Percentiles rank a stretch among this genome's conserved stretches.
Conservation (phyloP, 306 rosid genomes). For the Astragalus membranaceus region DNA sequence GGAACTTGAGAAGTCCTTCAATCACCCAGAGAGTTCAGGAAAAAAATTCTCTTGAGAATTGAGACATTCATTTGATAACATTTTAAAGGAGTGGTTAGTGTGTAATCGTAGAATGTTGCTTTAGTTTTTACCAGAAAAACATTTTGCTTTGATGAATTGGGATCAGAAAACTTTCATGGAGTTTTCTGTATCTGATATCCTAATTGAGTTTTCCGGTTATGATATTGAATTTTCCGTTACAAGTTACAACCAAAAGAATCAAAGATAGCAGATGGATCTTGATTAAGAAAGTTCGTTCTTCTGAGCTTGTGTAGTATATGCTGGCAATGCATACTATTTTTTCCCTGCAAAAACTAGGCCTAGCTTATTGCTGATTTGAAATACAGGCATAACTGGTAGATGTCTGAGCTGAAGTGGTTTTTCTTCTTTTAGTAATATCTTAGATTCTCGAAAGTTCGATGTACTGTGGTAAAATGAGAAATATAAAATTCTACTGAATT, state of each 20-base stretch:
- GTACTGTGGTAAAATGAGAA: not conserved
- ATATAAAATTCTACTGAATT: not conserved
- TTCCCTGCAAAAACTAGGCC: not conserved
- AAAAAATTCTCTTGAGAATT: not conserved
- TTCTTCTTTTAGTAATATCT: not conserved
- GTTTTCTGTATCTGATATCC: not conserved
- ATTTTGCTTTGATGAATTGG: not conserved
- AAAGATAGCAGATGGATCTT: not conserved
- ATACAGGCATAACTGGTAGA: not conserved
- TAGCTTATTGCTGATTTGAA: not conserved
- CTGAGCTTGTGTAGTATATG: not conserved
- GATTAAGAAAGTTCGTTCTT: not conserved
- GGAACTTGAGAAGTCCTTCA: not conserved
- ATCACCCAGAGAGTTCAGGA: not conserved
- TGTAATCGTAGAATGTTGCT: not conserved
- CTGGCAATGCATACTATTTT: not conserved
- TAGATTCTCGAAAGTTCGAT: not conserved
- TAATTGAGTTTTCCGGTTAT: not conserved
- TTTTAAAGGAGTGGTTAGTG: not conserved
- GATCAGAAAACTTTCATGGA: not conserved
- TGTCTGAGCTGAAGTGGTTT: not conserved
- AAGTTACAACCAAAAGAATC: not conserved
- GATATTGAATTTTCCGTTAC: not conserved
- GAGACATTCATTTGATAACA: not conserved
- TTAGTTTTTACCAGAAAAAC: not conserved